Evolutionary conservation across 2,329 filamentous ascomycete genomes (phyloP).

Genomic region (Talaromyces rugulosus): DNA sequence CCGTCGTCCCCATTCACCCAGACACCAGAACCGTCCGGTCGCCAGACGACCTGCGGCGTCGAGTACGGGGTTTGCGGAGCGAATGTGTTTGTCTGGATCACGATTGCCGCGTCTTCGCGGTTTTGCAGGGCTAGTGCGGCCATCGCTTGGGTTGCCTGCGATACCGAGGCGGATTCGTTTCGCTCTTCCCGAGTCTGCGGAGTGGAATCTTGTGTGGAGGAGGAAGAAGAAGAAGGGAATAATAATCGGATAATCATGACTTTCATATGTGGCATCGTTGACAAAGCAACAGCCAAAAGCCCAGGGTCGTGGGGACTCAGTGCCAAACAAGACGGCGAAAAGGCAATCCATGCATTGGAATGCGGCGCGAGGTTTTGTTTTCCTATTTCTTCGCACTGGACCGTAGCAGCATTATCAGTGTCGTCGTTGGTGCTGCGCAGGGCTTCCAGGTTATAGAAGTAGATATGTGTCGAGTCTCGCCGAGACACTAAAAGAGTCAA

Average conservation of each 20-base stretch:
- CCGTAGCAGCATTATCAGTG: neutral
- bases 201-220: neutral
- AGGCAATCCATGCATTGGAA: slow-evolving; percentile 61
- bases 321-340: slow-evolving; percentile 56
- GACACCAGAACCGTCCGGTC: slow-evolving; percentile 57
- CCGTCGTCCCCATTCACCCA: slow-evolving; percentile 66
- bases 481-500: slow-evolving; percentile 52
- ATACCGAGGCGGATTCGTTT: slow-evolving; percentile 24
- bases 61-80: slow-evolving; percentile 63
- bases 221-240: slow-evolving; percentile 37
- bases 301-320: slow-evolving; percentile 52
- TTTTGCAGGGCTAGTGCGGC: slow-evolving; percentile 50
- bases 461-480: slow-evolving; percentile 56
- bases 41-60: slow-evolving; percentile 59
- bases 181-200: neutral
- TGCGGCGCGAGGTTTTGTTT: slow-evolving; percentile 59
- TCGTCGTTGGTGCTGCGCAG: neutral
- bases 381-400: slow-evolving; percentile 43
- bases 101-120: slow-evolving; percentile 57
- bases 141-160: slow-evolving; percentile 51
- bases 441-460: slow-evolving; percentile 45
- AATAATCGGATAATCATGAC: slow-evolving; percentile 56
- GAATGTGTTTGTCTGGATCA: slow-evolving; percentile 55
- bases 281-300: slow-evolving; percentile 57
- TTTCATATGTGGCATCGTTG: slow-evolving; percentile 59